A percentile compares a stretch with the other conserved stretches of the same genome.
Evolutionary conservation across 306 rosid species (phyloP).

Genomic region (Quercus aquifolioides): DNA sequence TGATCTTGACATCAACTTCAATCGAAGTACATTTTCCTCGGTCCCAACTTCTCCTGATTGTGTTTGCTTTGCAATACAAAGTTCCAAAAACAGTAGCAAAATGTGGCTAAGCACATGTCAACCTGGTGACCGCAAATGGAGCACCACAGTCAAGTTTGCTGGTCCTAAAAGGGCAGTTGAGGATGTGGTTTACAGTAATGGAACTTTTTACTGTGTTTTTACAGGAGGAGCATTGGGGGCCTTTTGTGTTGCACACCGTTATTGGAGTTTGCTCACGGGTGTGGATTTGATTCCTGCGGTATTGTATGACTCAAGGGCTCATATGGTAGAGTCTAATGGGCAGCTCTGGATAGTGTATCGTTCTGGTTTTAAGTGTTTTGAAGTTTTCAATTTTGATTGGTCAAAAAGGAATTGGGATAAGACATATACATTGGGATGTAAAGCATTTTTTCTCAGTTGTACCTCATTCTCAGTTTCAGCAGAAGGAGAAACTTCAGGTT

Average conservation of each 20-base stretch:
- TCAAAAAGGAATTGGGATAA: not conserved
- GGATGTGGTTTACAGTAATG: constrained; percentile 1
- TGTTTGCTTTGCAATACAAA: not conserved
- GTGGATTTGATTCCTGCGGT: not conserved
- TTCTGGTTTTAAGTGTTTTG: not conserved
- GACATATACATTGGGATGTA: not conserved
- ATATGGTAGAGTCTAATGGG: not conserved
- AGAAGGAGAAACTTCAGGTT: not conserved
- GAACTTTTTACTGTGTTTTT: not conserved
- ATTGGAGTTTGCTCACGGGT: not conserved
- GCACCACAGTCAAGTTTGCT: not conserved
- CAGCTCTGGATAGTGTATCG: not conserved
- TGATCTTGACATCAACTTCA: not conserved
- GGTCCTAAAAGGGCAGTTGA: not conserved
- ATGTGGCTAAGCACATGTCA: not conserved
- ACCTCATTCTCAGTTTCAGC: not conserved
- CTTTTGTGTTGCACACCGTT: not conserved
- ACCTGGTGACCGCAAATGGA: not conserved
- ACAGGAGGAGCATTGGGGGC: not conserved
- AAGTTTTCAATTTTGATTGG: not conserved
- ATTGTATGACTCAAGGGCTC: not conserved
- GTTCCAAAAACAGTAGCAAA: not conserved
- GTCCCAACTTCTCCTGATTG: not conserved
- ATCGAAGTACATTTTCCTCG: not conserved
- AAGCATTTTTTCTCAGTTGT: not conserved